Percentiles rank a stretch among this genome's conserved stretches.
Evolutionary conservation across 208 protist species (phyloP).

Genomic region (Tritrichomonas foetus): DNA sequence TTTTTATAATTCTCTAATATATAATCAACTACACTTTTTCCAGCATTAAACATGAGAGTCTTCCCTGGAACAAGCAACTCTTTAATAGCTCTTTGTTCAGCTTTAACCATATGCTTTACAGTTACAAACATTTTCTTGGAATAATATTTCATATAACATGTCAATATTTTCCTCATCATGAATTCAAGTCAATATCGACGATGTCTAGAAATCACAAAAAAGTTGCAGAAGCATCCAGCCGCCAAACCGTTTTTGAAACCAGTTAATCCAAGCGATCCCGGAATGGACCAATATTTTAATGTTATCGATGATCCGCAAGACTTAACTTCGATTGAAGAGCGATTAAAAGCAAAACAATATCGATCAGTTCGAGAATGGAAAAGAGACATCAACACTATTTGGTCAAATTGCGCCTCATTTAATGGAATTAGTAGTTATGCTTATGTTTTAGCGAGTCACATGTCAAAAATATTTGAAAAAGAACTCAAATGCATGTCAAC

Average conservation of each 20-base stretch:
- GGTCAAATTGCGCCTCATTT: not conserved
- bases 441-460: not conserved
- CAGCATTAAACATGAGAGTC: not conserved
- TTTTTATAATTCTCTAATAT: not conserved
- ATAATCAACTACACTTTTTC: not conserved
- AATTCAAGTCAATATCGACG: not conserved
- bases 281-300: not conserved
- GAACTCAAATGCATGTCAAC: not conserved
- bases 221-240: not conserved
- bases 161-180: too few species aligned
- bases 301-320: constrained; percentile 17
- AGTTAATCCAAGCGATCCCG: not conserved
- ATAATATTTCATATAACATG: too few species aligned
- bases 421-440: not conserved
- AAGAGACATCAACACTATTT: not conserved
- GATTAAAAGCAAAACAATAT: not conserved
- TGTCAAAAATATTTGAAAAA: not conserved
- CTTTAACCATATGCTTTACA: not conserved
- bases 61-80: not conserved
- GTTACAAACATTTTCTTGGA: not conserved
- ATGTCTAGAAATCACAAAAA: not conserved
- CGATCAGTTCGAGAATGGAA: constrained; percentile 9
- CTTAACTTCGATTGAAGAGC: not conserved
- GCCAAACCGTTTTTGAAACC: not conserved
- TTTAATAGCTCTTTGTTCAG: not conserved